These are phyloP conservation scores for Xylogone sp. DNA, from an alignment of 2,329 filamentous ascomycete genomes.

Conservation along the genomic window DNA sequence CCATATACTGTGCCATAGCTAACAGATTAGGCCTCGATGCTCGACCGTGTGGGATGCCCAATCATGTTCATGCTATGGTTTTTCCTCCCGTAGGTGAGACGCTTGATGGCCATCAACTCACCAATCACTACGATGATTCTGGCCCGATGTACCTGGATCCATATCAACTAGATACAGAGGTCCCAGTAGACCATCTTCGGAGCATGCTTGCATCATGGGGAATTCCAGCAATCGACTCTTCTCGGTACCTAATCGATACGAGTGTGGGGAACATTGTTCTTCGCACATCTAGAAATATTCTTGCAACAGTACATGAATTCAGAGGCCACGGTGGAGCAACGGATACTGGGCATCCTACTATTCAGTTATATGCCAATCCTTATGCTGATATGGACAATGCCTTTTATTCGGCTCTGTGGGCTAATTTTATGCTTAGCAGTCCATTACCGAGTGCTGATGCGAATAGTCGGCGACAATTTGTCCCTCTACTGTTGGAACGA, in stretches of 20 bases:
- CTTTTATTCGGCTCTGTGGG: conserved; percentile 34
- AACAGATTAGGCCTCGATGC: conserved; percentile 71
- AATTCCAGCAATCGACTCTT: conserved; percentile 38
- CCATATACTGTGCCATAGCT: conserved; percentile 81
- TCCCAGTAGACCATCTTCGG: conserved; percentile 55
- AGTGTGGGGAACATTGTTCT: conserved; percentile 64
- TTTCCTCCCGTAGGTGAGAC: conserved; percentile 56
- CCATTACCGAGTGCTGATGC: conserved; percentile 16
- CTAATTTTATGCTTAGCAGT: conserved; percentile 30
- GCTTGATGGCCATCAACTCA: conserved; percentile 47
- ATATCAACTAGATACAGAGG: conserved; percentile 66
- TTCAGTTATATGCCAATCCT: conserved; percentile 25
- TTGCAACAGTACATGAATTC: conserved; percentile 61
- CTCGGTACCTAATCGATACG: conserved; percentile 60
- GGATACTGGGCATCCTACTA: conserved; percentile 31
- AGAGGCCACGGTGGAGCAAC: conserved; percentile 24
- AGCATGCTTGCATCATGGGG: conserved; percentile 48
- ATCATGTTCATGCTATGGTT: conserved; percentile 80
- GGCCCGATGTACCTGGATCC: conserved; percentile 80
- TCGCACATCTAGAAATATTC: conserved; percentile 77
- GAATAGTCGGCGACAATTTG: conserved; percentile 25
- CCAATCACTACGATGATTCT: conserved; percentile 33
- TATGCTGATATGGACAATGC: conserved; percentile 31
- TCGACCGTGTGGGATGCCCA: conserved; percentile 75
- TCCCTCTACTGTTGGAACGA: conserved; percentile 29